These are phyloP conservation scores for Hemileccinum rubropunctum DNA, from an alignment of 768 basidiomycete genomes.

Conservation along the genomic window DNA sequence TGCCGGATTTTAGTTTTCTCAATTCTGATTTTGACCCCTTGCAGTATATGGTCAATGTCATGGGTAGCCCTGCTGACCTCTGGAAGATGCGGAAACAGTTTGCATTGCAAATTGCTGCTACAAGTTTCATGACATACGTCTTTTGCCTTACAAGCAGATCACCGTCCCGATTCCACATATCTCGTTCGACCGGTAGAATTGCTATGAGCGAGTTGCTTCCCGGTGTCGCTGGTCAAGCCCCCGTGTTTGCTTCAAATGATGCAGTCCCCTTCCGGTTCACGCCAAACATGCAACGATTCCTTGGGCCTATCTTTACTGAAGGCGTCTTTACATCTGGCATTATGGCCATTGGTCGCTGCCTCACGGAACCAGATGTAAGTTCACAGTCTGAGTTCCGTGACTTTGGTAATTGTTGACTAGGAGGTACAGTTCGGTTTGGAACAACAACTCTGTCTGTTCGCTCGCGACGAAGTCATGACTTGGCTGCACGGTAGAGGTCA, in stretches of 20 bases:
- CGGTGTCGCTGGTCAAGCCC: slow-evolving; percentile 48
- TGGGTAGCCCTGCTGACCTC: slow-evolving; percentile 78
- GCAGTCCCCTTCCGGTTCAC: slow-evolving; percentile 96
- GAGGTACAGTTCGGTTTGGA: slow-evolving; percentile 79
- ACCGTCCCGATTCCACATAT: slow-evolving; percentile 84
- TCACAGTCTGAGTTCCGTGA: neutral
- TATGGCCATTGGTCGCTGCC: slow-evolving; percentile 85
- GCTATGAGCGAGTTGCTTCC: slow-evolving; percentile 93
- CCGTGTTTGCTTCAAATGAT: slow-evolving; percentile 76
- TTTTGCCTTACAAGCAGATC: slow-evolving; percentile 81
- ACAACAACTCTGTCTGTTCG: slow-evolving; percentile 86
- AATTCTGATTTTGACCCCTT: neutral
- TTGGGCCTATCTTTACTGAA: slow-evolving; percentile 86
- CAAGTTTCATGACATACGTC: slow-evolving; percentile 89
- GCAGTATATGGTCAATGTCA: slow-evolving; percentile 89
- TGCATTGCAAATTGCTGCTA: slow-evolving; percentile 81
- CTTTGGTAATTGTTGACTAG: neutral
- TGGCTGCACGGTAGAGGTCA: slow-evolving; percentile 65
- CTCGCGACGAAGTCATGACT: slow-evolving; percentile 86
- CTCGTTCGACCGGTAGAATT: slow-evolving; percentile 84
- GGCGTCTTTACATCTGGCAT: slow-evolving; percentile 84
- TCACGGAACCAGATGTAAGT: slow-evolving; percentile 88
- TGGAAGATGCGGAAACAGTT: slow-evolving; percentile 99
- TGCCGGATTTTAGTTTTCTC: neutral
- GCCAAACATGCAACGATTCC: slow-evolving; percentile 91